Conservation (phyloP, 2,329 filamentous ascomycete genomes). For the Mycosphaerella arachidis region DNA sequence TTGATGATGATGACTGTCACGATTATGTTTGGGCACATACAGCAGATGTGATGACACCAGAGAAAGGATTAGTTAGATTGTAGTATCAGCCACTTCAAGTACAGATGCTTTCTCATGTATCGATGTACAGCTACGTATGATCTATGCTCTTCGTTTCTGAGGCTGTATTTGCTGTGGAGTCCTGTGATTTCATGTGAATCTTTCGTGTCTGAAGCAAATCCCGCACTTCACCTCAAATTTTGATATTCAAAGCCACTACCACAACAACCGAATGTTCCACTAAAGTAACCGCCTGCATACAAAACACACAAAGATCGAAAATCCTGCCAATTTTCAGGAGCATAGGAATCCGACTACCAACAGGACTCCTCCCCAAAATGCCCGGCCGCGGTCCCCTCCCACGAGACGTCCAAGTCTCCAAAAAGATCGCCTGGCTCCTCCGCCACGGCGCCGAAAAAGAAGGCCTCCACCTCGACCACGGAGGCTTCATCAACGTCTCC, state of each 20-base stretch:
- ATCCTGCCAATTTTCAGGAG: neutral
- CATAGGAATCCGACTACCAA: neutral
- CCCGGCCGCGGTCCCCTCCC: conserved; percentile 15
- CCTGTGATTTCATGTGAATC: neutral
- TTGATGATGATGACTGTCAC: conserved; percentile 1
- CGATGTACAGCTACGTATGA: neutral
- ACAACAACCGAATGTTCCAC: neutral
- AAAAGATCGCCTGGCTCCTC: conserved; percentile 46
- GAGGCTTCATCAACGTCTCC: conserved; percentile 57
- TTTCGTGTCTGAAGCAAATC: neutral
- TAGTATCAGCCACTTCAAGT: neutral
- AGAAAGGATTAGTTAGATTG: neutral
- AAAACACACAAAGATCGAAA: neutral
- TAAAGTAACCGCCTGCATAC: neutral
- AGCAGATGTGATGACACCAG: neutral
- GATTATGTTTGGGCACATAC: neutral
- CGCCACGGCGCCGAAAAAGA: conserved; percentile 60
- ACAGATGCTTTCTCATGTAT: neutral
- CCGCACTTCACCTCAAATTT: neutral
- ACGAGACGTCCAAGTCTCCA: conserved; percentile 31
- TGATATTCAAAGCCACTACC: neutral
- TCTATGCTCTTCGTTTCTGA: too few relatives aligned
- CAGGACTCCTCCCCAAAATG: conserved; percentile 3
- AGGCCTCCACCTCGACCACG: conserved; percentile 53
- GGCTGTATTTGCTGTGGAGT: neutral